phyloP scores from a whole-genome alignment of 2,329 filamentous ascomycete genomes.

The Zasmidium citrigriseum region DNA sequence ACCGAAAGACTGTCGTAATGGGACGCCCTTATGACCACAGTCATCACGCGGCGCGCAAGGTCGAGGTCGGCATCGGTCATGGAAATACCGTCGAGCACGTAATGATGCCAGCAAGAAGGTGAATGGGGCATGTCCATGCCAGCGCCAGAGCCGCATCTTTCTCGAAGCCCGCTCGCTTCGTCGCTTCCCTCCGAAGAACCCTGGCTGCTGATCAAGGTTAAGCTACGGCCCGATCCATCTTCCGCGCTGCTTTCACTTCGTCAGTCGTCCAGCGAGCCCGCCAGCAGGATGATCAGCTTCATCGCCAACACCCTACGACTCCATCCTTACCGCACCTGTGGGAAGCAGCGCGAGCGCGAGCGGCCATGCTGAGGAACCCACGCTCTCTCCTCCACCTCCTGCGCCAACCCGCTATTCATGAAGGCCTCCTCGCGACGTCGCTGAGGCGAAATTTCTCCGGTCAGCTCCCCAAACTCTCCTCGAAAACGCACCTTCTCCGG shows the following conservation, averaged over 20 bases:
- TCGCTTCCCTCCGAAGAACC: background rate
- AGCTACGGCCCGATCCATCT: background rate
- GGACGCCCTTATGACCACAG: background rate
- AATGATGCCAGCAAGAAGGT: background rate
- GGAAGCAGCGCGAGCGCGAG: constrained; percentile 5
- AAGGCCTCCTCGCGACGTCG: constrained; percentile 8
- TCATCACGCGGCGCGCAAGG: background rate
- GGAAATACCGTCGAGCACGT: background rate
- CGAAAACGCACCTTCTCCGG: constrained; percentile 9
- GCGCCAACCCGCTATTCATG: constrained; percentile 14
- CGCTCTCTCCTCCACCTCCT: constrained; percentile 14
- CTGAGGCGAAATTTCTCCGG: constrained; percentile 12
- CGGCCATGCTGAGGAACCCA: constrained; percentile 20
- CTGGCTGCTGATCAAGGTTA: background rate
- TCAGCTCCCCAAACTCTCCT: constrained; percentile 8
- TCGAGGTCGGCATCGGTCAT: background rate
- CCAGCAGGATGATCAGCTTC: background rate
- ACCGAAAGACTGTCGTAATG: background rate
- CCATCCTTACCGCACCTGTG: background rate
- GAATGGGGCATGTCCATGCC: background rate
- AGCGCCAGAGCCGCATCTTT: background rate
- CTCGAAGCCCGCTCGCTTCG: background rate
- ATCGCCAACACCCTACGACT: background rate
- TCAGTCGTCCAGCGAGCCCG: background rate
- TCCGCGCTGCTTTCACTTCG: background rate